These are phyloP conservation scores for Calonectria hawksworthii DNA, from an alignment of 2,329 filamentous ascomycete species.

Conservation along the genomic window DNA sequence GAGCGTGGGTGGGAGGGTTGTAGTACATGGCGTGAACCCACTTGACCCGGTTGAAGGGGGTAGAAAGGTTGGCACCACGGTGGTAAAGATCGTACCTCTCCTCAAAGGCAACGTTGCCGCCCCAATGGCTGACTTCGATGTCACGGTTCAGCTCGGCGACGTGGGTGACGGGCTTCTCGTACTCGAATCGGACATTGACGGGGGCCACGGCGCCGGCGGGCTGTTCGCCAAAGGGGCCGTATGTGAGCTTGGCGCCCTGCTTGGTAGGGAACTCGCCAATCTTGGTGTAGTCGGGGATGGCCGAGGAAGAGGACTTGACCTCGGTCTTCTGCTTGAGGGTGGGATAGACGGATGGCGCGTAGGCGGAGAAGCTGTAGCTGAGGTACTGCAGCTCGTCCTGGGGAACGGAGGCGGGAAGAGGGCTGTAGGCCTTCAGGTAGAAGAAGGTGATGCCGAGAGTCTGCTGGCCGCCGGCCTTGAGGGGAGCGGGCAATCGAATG, in stretches of 20 bases:
- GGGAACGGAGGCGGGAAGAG: constrained; percentile 85
- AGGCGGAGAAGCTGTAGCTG: constrained; percentile 87
- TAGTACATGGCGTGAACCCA: constrained; percentile 82
- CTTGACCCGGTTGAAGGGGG: constrained; percentile 81
- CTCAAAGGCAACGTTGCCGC: constrained; percentile 94
- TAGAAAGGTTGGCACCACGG: constrained; percentile 82
- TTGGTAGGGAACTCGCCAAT: constrained; percentile 82
- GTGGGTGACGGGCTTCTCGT: constrained; percentile 90
- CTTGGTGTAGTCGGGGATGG: constrained; percentile 88
- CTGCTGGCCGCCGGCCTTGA: constrained; percentile 82
- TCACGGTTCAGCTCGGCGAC: constrained; percentile 87
- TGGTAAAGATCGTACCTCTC: constrained; percentile 93
- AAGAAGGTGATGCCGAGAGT: constrained; percentile 91
- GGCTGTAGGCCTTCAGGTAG: constrained; percentile 81
- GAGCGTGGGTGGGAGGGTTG: constrained; percentile 80
- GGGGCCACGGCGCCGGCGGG: constrained; percentile 82
- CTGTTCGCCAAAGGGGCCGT: constrained; percentile 88
- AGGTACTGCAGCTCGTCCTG: constrained; percentile 92
- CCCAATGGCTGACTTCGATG: constrained; percentile 97
- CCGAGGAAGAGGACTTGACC: constrained; percentile 84
- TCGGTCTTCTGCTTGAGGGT: constrained; percentile 98
- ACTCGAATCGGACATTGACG: constrained; percentile 90
- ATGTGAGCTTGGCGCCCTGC: constrained; percentile 87
- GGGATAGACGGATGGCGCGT: constrained; percentile 84
- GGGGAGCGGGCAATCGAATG: constrained; percentile 81